Percentiles rank a stretch among this genome's conserved stretches.
phyloP scores from a whole-genome alignment of 345 rosid species.

The Populus davidiana region DNA sequence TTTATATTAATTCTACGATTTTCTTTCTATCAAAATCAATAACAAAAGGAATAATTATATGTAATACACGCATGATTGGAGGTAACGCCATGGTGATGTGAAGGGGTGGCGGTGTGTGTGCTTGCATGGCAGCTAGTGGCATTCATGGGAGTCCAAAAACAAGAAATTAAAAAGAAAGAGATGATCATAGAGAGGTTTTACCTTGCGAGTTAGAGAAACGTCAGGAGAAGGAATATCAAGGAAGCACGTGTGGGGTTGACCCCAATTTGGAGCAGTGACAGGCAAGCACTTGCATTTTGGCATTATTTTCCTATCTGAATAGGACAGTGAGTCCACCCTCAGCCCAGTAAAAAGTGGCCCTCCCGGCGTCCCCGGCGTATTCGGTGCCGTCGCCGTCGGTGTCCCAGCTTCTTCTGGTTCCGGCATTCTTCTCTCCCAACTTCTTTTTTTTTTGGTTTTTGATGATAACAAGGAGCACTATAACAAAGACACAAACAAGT shows the following conservation, averaged over 20 bases:
- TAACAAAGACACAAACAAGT: not conserved
- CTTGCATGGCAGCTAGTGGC: not conserved
- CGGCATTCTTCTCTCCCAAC: constrained; percentile 27
- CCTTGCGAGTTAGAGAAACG: constrained; percentile 93
- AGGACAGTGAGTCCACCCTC: constrained; percentile 87
- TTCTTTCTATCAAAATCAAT: no score
- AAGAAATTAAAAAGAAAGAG: not conserved
- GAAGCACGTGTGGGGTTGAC: constrained; percentile 72
- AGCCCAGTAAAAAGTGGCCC: constrained; percentile 69
- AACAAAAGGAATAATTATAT: no score
- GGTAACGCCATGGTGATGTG: no score
- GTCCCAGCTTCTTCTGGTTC: constrained; percentile 39
- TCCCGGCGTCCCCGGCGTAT: constrained; percentile 92
- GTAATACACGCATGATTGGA: no score
- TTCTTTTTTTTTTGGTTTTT: not conserved
- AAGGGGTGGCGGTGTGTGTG: no score
- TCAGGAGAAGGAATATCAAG: constrained; percentile 62
- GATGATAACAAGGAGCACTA: not conserved
- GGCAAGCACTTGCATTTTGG: constrained; percentile 91
- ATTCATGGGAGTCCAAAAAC: not conserved
- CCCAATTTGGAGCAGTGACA: constrained; percentile 63
- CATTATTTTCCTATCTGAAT: constrained; percentile 73
- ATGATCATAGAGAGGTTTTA: constrained; percentile 10
- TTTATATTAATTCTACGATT: no score
- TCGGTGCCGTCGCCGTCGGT: constrained; percentile 69